These are phyloP conservation scores for Gaultheria prostrata DNA, from an alignment of 148 eudicot genomes.

Conservation along the genomic window DNA sequence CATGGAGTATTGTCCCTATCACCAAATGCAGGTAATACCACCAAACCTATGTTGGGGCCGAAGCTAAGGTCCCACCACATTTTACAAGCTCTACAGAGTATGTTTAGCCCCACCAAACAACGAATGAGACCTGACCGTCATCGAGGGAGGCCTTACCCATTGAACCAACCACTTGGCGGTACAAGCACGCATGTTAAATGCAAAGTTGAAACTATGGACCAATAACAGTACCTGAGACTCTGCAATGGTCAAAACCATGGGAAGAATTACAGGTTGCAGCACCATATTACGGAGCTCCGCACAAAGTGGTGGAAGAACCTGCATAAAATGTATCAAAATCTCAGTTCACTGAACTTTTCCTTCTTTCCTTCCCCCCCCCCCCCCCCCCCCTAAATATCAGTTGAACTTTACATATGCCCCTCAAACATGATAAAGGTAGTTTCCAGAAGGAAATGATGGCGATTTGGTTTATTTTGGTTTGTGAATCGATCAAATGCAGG, in stretches of 20 bases:
- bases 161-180: background rate
- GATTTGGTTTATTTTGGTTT: background rate
- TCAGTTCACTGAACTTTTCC: background rate
- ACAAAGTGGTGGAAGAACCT: conserved; percentile 99
- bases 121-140: background rate
- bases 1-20: background rate
- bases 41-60: background rate
- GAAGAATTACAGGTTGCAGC: conserved; percentile 95
- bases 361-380: no score
- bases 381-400: background rate
- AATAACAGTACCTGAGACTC: conserved; percentile 79
- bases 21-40: background rate
- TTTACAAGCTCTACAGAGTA: background rate
- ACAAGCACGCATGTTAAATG: background rate
- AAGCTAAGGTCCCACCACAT: background rate
- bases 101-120: background rate
- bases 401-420: background rate
- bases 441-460: background rate
- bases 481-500: background rate
- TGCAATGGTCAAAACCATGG: conserved; percentile 93
- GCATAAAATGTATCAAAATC: conserved; percentile 25
- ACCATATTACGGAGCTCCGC: conserved; percentile 96
- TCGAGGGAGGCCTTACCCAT: background rate
- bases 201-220: background rate
- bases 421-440: background rate